phyloP scores from a whole-genome alignment of 345 rosid species.

The Diplotaxis tenuifolia region DNA sequence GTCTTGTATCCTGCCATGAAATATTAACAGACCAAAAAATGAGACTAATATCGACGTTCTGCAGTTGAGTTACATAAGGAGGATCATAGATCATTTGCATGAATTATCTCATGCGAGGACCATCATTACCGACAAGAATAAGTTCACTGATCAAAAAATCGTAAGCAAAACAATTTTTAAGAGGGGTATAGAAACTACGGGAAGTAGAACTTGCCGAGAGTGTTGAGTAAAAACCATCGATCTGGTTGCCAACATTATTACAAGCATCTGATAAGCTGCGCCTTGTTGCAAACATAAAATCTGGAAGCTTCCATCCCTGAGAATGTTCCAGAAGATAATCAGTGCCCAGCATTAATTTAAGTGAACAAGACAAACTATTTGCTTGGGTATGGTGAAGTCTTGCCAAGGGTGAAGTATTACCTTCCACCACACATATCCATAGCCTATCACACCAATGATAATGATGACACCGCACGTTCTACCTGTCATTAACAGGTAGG shows the following conservation, averaged over 20 bases:
- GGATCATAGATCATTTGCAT: neutral
- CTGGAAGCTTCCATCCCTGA: constrained; percentile 96
- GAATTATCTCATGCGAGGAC: neutral
- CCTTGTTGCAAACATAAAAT: constrained; percentile 89
- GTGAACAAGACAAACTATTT: neutral
- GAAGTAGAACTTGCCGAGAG: constrained; percentile 52
- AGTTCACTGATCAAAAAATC: too few relatives aligned
- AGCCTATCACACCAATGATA: constrained; percentile 33
- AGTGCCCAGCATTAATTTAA: neutral
- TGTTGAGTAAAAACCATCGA: constrained; percentile 72
- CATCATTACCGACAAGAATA: constrained; percentile 1
- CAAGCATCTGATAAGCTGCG: constrained; percentile 87
- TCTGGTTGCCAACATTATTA: constrained; percentile 61
- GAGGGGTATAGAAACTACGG: neutral
- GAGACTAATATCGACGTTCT: neutral
- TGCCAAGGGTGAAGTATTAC: too few relatives aligned
- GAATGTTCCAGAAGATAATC: constrained; percentile 9
- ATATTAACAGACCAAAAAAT: neutral
- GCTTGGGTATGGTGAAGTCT: neutral
- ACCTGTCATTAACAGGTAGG: constrained; percentile 16
- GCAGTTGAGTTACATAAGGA: neutral
- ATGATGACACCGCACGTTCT: constrained; percentile 34
- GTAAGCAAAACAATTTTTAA: too few relatives aligned
- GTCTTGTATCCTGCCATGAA: constrained; percentile 57
- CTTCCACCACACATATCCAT: constrained; percentile 41